Base-by-base conservation (phyloP, 345 rosid species). In the Sapria himalayana region DNA sequence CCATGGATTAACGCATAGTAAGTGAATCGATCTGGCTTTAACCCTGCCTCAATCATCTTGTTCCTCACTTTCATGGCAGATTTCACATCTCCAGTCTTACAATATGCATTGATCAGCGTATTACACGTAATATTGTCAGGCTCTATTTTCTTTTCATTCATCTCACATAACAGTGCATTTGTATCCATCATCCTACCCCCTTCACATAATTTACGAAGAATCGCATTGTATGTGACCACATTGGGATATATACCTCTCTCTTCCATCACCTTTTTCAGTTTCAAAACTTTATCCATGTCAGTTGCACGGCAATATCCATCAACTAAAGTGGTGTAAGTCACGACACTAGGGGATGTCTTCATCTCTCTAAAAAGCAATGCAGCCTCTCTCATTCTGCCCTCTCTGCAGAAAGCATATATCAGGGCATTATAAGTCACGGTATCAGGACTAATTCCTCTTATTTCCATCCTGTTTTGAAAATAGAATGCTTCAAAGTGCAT, bases 381-480 rank as follows among this genome's bases (percentile, higher is more conserved):
- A 11, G 93, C 97, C 40, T 86, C 97, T 27, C 85, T 73, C 92
- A 81, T 76, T 65, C 97, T 76, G 50, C 94, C 94, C 65, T 86
- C 85, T 69, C 76, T 76, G 60, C 78, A 51, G 48, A 61, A 74
- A 11, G 79, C 92, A 39, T 76, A 45, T 49, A 86, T 64, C 43
- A 86, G 81, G 0, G 94, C 71, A 56, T 86, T 86, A 59, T 73
- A 72, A 3, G 92, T 86, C 3, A 76, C 58, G 22, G 81, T 73
- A 60, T 78, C 94, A 44, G 80, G 97, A 63, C 16, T 55, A 24
- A 81, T 38, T 20, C 73, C 78, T 8, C 56, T 71, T 58, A 61
- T 70, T 56, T 64, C 73, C 94, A 86, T 81, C 58, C 89, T 68
- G 50, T 81, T 81, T 61, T 86, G 97, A 64, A 76, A 74, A 0